Conservation (phyloP, 768 basidiomycete species). For the Chalciporus chontae region DNA sequence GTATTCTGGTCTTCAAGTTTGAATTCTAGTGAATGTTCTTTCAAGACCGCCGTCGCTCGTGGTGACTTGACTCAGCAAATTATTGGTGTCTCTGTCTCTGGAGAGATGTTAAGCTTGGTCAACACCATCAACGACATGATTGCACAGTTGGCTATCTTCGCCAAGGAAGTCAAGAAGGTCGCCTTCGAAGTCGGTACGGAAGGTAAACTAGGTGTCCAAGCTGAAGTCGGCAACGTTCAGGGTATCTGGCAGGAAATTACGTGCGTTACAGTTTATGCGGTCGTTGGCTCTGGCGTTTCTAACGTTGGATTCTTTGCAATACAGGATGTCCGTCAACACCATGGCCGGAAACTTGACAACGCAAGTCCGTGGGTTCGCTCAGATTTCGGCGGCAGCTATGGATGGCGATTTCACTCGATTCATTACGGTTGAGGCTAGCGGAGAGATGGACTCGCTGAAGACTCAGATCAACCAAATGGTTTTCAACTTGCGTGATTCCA, state of each 20-base stretch:
- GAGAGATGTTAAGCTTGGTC: conserved; percentile 94
- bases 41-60: conserved; percentile 83
- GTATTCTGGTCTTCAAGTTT: conserved; percentile 21
- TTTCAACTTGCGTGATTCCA: conserved; percentile 91
- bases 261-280: conserved; percentile 43
- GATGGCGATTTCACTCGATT: conserved; percentile 98
- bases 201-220: conserved; percentile 97
- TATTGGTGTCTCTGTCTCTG: conserved; percentile 85
- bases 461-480: conserved; percentile 99
- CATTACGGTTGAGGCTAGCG: conserved; percentile 97
- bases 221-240: conserved; percentile 94
- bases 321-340: conserved; percentile 90
- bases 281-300: not conserved
- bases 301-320: not conserved
- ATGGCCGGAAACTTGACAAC: conserved; percentile 98
- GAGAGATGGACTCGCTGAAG: conserved; percentile 99
- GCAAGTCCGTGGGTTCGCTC: conserved; percentile 97
- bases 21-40: not conserved
- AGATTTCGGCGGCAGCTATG: conserved; percentile 97
- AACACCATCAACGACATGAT: conserved; percentile 96
- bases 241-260: conserved; percentile 99
- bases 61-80: conserved; percentile 96
- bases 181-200: conserved; percentile 97
- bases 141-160: conserved; percentile 65
- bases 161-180: conserved; percentile 87